A percentile compares a stretch with the other conserved stretches of the same genome.
Evolutionary conservation across 345 rosid genomes (phyloP).

Genomic region (Dipteronia sinensis): DNA sequence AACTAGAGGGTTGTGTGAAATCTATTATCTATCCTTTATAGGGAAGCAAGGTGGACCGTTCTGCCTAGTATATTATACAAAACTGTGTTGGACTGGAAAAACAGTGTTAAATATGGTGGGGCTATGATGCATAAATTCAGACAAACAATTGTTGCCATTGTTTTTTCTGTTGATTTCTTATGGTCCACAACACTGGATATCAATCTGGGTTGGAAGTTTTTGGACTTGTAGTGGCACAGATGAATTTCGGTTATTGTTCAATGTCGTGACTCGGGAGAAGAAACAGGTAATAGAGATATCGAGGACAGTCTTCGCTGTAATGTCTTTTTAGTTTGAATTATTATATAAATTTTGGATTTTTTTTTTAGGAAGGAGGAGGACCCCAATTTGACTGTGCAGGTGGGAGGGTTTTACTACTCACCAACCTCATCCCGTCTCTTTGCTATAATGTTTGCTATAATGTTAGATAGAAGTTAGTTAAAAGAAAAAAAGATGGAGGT

Average conservation of each 20-base stretch:
- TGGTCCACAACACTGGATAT: background rate
- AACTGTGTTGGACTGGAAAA: background rate
- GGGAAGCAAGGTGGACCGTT: background rate
- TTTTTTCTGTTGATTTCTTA: background rate
- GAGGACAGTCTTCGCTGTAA: background rate
- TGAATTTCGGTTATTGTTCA: background rate
- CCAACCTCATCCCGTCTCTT: too few species aligned
- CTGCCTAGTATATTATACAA: background rate
- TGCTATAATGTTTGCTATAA: background rate
- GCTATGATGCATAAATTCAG: background rate
- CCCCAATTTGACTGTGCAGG: too few species aligned
- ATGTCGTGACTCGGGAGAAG: background rate
- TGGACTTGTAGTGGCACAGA: background rate
- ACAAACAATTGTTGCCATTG: background rate
- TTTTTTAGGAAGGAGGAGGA: too few species aligned
- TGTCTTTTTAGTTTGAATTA: too few species aligned
- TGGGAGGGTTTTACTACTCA: too few species aligned
- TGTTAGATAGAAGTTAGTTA: too few species aligned
- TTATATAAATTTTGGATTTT: too few species aligned
- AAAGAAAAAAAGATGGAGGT: too few species aligned
- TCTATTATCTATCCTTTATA: too few species aligned
- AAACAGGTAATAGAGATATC: background rate
- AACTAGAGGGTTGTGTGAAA: too few species aligned
- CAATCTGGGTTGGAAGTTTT: background rate
- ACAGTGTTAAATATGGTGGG: background rate